Base-by-base conservation (phyloP, 768 basidiomycete species). In the Leucosporidium creatinivorum region DNA sequence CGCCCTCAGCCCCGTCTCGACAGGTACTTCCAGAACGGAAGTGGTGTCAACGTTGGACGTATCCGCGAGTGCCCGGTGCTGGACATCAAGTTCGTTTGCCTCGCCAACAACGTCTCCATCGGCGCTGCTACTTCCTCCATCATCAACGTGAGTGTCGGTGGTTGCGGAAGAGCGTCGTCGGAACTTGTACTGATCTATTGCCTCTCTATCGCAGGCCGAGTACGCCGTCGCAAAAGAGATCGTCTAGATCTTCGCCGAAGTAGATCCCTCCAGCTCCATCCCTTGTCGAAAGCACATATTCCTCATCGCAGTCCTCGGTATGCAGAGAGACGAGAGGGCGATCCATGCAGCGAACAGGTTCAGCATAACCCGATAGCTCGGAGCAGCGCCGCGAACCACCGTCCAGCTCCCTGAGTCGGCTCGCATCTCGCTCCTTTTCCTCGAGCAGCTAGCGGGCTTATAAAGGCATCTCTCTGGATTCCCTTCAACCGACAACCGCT, bases 71-170 rank as follows among this genome's bases (percentile, higher is more conserved):
- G 94, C 75, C 82, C 84, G 31, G 96, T 99, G 30, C 77, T 99
- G 60, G 96, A 99, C 77, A 84, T 98, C 82, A 96, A 96, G 80
- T 96, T 97, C 76, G 89, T 96, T 49, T 87, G 91, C 31, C 81
- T 98, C 61, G 84, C 87, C 67, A 93, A 96, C 78, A 98, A 98
- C 76, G 93, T 97, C 69, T 86, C 86, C 63, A 89, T 97, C 73
- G 94, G 96, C 12, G 94, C 96, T 26, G 94, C 96, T 60, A 99
- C 96, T 58, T 92, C 89, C 70, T 91, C 89, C 72, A 89, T 99
- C 76, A 93, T 98, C 75, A 99, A 98, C 76, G 94, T 69, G 61
- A 54, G 68, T 59, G 36, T 17, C 12, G 18, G 26, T 19, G 23
- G 7, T n/a, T 25, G 25, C 25, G 21, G 17, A 12, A 39, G 6